Percentiles rank a stretch among this genome's conserved stretches.
Evolutionary conservation across 192 early-diverging fungal species (phyloP).

Genomic region (Coemansia interrupta): DNA sequence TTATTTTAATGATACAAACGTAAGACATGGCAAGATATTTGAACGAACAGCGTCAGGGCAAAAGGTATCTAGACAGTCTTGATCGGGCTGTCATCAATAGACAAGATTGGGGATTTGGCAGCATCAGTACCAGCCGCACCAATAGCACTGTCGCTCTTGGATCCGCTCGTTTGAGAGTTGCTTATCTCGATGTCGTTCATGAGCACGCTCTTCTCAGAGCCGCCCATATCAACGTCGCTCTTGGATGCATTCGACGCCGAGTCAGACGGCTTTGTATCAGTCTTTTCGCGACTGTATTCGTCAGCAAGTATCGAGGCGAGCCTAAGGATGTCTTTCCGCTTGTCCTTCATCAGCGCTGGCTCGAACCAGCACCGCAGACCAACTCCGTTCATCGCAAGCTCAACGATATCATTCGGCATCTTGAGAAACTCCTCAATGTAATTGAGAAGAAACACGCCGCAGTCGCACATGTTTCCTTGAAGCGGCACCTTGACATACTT

Average conservation of each 20-base stretch:
- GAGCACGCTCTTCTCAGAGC: background rate
- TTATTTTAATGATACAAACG: background rate
- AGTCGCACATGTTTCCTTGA: conserved; percentile 81
- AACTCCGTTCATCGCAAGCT: conserved; percentile 25
- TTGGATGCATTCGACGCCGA: background rate
- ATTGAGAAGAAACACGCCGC: conserved; percentile 82
- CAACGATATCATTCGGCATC: conserved; percentile 36
- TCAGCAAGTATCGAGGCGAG: conserved; percentile 25
- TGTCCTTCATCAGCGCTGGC: conserved; percentile 21
- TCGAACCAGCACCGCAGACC: conserved; percentile 37
- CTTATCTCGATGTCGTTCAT: background rate
- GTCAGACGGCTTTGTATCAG: background rate
- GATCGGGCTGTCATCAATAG: background rate
- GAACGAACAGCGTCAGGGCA: too few relatives aligned
- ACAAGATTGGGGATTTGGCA: too few relatives aligned
- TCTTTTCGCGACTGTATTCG: conserved; percentile 6
- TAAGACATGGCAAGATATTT: too few relatives aligned
- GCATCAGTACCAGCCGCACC: too few relatives aligned
- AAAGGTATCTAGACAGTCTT: background rate
- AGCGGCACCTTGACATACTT: conserved; percentile 67
- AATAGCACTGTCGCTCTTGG: background rate
- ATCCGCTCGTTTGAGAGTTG: background rate
- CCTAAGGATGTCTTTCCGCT: conserved; percentile 31
- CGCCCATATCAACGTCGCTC: background rate
- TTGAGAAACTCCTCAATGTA: conserved; percentile 70